A percentile compares a stretch with the other conserved stretches of the same genome.
phyloP scores from a whole-genome alignment of 2,329 filamentous ascomycete species.

The Aureobasidium sp. region DNA sequence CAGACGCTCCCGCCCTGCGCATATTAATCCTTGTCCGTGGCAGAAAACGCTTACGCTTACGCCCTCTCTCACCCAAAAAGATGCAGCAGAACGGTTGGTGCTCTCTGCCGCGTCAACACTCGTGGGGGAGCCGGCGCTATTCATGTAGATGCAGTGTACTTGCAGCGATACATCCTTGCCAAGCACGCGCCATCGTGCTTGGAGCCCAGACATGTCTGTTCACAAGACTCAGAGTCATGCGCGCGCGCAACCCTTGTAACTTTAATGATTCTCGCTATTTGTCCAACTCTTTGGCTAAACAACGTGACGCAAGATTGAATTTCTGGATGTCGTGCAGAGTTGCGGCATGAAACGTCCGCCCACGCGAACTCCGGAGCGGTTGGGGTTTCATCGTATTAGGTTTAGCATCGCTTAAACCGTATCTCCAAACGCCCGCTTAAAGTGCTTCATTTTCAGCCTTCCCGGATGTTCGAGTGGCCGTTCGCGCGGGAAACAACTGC shows the following conservation, averaged over 20 bases:
- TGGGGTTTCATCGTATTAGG: neutral
- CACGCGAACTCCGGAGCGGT: constrained; percentile 1
- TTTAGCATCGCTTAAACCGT: constrained; percentile 1
- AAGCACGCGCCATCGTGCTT: neutral
- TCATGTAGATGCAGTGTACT: neutral
- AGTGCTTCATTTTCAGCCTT: constrained; percentile 1
- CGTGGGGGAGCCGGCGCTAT: constrained; percentile 9
- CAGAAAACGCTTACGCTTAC: constrained; percentile 8
- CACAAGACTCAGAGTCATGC: neutral
- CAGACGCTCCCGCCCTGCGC: constrained; percentile 10
- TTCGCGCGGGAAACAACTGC: neutral
- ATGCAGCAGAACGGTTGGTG: neutral
- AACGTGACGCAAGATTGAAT: neutral
- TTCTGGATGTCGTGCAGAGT: constrained; percentile 3
- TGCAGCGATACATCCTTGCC: constrained; percentile 3
- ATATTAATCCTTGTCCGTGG: constrained; percentile 13
- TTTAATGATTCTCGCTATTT: neutral
- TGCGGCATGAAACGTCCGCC: neutral
- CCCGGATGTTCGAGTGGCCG: neutral
- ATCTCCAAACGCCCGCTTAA: constrained; percentile 5
- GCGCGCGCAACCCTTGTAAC: neutral
- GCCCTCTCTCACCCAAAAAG: neutral
- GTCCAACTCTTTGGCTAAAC: neutral
- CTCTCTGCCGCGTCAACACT: constrained; percentile 12
- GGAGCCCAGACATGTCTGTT: neutral